Percentiles rank a stretch among this genome's conserved stretches.
Evolutionary conservation across 768 basidiomycete species (phyloP).

Genomic region (Cubamyces lactineus): DNA sequence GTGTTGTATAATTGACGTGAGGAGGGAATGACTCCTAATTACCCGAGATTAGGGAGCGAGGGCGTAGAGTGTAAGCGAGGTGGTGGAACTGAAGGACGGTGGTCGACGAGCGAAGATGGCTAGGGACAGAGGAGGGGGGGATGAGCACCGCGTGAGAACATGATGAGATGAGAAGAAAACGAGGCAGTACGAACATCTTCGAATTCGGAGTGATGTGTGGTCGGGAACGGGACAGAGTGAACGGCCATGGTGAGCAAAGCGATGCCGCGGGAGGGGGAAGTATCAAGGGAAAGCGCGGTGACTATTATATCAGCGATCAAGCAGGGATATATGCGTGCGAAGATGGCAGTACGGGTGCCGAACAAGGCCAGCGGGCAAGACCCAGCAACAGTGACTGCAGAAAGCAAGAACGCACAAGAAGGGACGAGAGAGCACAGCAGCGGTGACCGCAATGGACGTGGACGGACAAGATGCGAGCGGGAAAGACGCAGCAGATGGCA

Average conservation of each 20-base stretch:
- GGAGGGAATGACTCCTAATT: conserved; percentile 24
- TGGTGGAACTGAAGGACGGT: conserved; percentile 20
- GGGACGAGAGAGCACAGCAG: conserved; percentile 4
- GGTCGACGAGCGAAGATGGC: conserved; percentile 11
- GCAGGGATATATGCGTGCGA: conserved; percentile 15
- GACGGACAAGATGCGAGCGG: too few relatives aligned
- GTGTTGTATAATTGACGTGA: not conserved
- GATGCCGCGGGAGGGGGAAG: not conserved
- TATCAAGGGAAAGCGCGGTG: not conserved
- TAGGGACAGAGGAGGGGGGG: conserved; percentile 11
- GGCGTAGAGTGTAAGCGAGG: conserved; percentile 46
- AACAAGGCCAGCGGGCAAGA: conserved; percentile 22
- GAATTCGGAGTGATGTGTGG: conserved; percentile 23
- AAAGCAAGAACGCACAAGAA: conserved; percentile 11
- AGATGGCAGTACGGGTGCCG: conserved; percentile 16
- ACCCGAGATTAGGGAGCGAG: conserved; percentile 75
- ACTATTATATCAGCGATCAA: conserved; percentile 1
- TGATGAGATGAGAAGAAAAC: conserved; percentile 11
- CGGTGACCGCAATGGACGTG: too few relatives aligned
- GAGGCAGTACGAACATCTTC: conserved; percentile 24
- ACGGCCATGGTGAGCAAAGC: conserved; percentile 13
- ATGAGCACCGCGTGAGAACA: conserved; percentile 15
- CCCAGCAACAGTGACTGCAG: not conserved
- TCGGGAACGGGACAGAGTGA: conserved; percentile 28
- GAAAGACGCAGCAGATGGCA: not conserved